Conservation (phyloP, 1,139 yeast species). For the Lodderomyces jiufengensis region DNA sequence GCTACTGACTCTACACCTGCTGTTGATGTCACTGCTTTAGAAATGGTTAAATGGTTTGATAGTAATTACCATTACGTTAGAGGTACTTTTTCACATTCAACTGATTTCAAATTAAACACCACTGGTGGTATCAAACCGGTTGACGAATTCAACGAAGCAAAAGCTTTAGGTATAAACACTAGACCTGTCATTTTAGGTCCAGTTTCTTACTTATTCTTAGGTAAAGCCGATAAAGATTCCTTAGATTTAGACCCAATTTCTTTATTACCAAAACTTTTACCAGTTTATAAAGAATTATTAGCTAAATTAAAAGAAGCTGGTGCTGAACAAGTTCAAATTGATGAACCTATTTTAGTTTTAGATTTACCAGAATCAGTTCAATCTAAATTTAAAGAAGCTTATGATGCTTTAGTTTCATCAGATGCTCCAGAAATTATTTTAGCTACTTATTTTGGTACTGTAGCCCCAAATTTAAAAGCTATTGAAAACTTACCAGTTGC, state of each 20-base stretch:
- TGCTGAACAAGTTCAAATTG: constrained; percentile 92
- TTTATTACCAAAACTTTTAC: constrained; percentile 81
- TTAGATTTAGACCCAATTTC: constrained; percentile 91
- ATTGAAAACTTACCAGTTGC: constrained; percentile 87
- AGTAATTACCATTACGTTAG: constrained; percentile 99
- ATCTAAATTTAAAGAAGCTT: constrained; percentile 85
- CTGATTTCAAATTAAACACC: constrained; percentile 86
- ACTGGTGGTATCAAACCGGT: constrained; percentile 85
- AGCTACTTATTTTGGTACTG: constrained; percentile 97
- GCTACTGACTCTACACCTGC: constrained; percentile 85
- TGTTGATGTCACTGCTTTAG: constrained; percentile 97
- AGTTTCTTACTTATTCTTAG: constrained; percentile 87
- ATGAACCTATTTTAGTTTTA: constrained; percentile 94
- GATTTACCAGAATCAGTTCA: constrained; percentile 85
- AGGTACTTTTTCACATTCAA: constrained; percentile 96
- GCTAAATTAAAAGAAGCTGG: constrained; percentile 89
- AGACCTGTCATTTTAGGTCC: constrained; percentile 98
- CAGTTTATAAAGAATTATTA: constrained; percentile 87
- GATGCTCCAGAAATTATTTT: constrained; percentile 76
- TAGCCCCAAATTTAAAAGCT: constrained; percentile 90
- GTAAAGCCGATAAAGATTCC: constrained; percentile 98
- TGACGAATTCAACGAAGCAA: constrained; percentile 96
- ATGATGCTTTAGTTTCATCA: constrained; percentile 61
- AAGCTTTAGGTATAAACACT: constrained; percentile 91
- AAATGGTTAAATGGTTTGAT: constrained; percentile 99